A percentile compares a stretch with the other conserved stretches of the same genome.
These are phyloP conservation scores for Acanthamoeba quina DNA, from an alignment of 208 protist genomes.

Conservation along the genomic window DNA sequence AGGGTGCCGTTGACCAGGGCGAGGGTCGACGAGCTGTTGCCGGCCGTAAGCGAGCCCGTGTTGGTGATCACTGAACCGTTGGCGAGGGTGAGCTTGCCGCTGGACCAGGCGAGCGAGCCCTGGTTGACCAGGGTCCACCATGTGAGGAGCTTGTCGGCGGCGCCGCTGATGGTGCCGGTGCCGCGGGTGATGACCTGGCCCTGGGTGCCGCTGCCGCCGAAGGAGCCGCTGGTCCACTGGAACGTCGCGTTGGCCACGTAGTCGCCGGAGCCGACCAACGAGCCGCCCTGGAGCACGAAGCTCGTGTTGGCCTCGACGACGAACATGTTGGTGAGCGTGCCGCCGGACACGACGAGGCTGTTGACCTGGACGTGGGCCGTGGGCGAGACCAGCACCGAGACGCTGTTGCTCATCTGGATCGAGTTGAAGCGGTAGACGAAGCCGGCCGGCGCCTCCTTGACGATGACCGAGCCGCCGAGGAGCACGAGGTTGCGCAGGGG, in stretches of 20 bases:
- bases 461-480: constrained; percentile 51
- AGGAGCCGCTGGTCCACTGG: constrained; percentile 34
- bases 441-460: constrained; percentile 41
- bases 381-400: not conserved
- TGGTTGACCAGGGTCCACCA: constrained; percentile 64
- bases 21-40: not conserved
- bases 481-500: constrained; percentile 56
- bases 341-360: constrained; percentile 15
- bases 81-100: constrained; percentile 13
- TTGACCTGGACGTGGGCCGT: constrained; percentile 56
- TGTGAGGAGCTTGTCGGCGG: not conserved
- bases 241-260: constrained; percentile 6
- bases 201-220: not conserved
- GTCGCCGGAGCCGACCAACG: not conserved
- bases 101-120: constrained; percentile 19
- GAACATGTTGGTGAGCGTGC: constrained; percentile 32
- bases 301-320: constrained; percentile 37
- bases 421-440: constrained; percentile 74
- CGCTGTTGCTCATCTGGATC: constrained; percentile 60
- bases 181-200: not conserved
- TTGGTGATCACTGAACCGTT: constrained; percentile 48
- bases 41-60: not conserved
- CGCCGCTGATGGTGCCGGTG: constrained; percentile 42
- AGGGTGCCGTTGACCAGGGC: not conserved
- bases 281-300: constrained; percentile 45